These are phyloP conservation scores for Fomitiporia mediterranea DNA, from an alignment of 1,284 basidiomycete species.

Conservation along the genomic window DNA sequence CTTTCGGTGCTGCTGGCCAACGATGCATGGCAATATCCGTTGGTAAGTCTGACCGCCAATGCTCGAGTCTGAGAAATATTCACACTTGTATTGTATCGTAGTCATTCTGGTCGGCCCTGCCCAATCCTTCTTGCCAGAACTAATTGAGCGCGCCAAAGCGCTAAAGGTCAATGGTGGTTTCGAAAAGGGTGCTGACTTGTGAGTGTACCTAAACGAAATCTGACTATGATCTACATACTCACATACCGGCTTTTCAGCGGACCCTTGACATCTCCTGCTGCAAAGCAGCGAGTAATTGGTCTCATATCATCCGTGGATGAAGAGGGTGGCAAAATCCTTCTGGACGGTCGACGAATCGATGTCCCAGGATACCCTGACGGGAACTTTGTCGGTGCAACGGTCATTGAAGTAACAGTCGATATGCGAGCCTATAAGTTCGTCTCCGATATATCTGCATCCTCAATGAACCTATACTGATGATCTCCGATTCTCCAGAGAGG, in stretches of 20 bases:
- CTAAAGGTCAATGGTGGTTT: constrained; percentile 91
- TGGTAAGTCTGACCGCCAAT: constrained; percentile 41
- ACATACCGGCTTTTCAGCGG: constrained; percentile 50
- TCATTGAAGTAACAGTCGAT: constrained; percentile 76
- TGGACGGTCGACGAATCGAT: constrained; percentile 76
- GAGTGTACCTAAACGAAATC: constrained; percentile 30
- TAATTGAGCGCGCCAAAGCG: constrained; percentile 78
- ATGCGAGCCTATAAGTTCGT: constrained; percentile 87
- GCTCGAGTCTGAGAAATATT: not conserved
- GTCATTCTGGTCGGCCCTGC: constrained; percentile 84
- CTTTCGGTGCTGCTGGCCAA: constrained; percentile 97
- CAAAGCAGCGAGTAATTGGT: constrained; percentile 74
- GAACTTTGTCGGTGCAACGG: constrained; percentile 94
- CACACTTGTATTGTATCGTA: constrained; percentile 26
- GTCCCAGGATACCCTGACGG: constrained; percentile 83
- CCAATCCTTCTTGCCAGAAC: constrained; percentile 80
- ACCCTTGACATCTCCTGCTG: constrained; percentile 87
- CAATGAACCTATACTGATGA: constrained; percentile 8
- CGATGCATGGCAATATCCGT: constrained; percentile 95
- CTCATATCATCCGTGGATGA: constrained; percentile 79
- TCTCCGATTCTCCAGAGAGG: constrained; percentile 52
- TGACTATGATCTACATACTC: constrained; percentile 9
- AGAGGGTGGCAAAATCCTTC: constrained; percentile 84
- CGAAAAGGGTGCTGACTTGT: constrained; percentile 84
- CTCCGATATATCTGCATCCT: constrained; percentile 16